phyloP scores from a whole-genome alignment of 2,329 filamentous ascomycete species.

The Cryoendolithus antarcticus region DNA sequence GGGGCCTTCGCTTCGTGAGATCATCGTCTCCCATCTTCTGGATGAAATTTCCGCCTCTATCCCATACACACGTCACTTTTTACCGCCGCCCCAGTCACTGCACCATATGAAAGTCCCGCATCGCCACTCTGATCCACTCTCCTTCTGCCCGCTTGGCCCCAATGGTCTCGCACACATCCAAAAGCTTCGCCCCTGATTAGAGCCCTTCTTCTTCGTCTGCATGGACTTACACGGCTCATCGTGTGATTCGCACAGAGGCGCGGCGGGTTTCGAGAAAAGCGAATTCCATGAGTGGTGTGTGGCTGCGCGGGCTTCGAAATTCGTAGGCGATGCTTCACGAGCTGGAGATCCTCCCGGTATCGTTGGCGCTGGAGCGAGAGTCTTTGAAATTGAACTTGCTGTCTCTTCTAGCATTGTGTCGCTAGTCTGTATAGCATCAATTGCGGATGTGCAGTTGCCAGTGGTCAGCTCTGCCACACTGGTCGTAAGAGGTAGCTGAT shows the following conservation, averaged over 20 bases:
- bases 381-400: neutral
- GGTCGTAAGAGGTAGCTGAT: neutral
- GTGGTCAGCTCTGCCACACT: no score
- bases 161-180: slow-evolving; percentile 64
- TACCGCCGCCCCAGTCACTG: slow-evolving; percentile 44
- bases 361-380: neutral
- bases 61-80: no score
- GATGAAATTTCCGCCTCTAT: no score
- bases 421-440: neutral
- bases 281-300: slow-evolving; percentile 58
- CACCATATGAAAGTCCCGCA: slow-evolving; percentile 73
- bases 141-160: slow-evolving; percentile 74
- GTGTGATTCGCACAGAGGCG: slow-evolving; percentile 72
- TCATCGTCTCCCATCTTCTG: no score
- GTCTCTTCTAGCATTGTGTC: neutral
- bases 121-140: slow-evolving; percentile 73
- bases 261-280: slow-evolving; percentile 60
- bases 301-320: slow-evolving; percentile 14
- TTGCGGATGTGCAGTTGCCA: neutral
- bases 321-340: neutral
- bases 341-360: neutral
- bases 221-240: slow-evolving; percentile 73
- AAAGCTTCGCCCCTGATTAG: slow-evolving; percentile 60
- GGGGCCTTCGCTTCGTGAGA: no score
- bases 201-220: slow-evolving; percentile 76